Percentiles rank a stretch among this genome's conserved stretches.
phyloP scores from a whole-genome alignment of 768 basidiomycete species.

The Cystobasidium tubakii region DNA sequence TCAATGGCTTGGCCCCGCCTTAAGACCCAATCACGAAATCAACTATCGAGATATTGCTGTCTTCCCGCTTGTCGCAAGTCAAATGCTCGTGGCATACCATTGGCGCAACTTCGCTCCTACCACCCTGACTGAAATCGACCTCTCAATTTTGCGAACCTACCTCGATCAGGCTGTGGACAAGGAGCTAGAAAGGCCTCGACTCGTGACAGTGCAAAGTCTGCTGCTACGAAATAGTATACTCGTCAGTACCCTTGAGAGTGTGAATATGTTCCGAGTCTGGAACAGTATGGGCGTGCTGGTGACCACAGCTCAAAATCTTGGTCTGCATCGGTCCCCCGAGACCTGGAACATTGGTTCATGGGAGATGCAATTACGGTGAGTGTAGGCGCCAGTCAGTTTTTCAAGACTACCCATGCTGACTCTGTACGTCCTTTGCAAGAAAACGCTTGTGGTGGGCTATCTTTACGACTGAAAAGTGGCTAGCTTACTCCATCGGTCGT shows the following conservation, averaged over 20 bases:
- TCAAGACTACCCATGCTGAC: not conserved
- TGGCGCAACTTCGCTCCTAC: slow-evolving; percentile 6
- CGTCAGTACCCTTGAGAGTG: not conserved
- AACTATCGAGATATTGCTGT: slow-evolving; percentile 1
- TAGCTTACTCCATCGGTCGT: slow-evolving; percentile 26
- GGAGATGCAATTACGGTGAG: slow-evolving; percentile 27
- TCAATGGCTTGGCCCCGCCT: not conserved
- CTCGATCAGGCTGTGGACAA: not conserved
- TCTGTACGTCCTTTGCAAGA: not conserved
- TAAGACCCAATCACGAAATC: not conserved
- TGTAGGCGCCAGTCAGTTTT: too few relatives aligned
- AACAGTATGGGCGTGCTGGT: slow-evolving; percentile 11
- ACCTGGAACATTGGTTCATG: slow-evolving; percentile 8
- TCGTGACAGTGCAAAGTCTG: slow-evolving; percentile 22
- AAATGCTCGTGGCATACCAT: slow-evolving; percentile 21
- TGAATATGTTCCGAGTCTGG: slow-evolving; percentile 17
- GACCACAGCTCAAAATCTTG: slow-evolving; percentile 20
- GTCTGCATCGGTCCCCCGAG: slow-evolving; percentile 22
- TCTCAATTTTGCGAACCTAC: not conserved
- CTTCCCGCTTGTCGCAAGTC: not conserved
- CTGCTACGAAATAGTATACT: not conserved
- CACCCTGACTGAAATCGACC: slow-evolving; percentile 7
- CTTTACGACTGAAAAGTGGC: slow-evolving; percentile 21
- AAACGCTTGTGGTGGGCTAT: slow-evolving; percentile 30
- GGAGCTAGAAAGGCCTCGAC: not conserved